Conservation (phyloP, 371 early-diverging fungal genomes). For the Mortierella sp. region DNA sequence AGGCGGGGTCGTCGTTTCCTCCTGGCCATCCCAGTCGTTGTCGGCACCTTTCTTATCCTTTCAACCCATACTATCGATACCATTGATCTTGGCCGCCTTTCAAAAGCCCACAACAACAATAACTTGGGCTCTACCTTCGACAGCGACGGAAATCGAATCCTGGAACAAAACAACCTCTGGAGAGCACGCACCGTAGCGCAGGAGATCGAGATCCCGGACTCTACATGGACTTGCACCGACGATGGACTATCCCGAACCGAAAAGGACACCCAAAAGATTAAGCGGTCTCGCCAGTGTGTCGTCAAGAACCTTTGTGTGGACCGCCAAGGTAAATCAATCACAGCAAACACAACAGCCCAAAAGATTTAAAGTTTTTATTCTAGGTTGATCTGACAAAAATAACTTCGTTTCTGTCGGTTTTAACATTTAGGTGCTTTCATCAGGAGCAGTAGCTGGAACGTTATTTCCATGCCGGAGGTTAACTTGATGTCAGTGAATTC, state of each 20-base stretch:
- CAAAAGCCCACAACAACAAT: background rate
- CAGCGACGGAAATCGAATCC: background rate
- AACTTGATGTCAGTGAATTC: conserved; percentile 61
- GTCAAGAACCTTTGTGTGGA: conserved; percentile 39
- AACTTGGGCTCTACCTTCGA: background rate
- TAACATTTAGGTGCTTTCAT: conserved; percentile 33
- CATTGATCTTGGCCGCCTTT: background rate
- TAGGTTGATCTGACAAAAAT: background rate
- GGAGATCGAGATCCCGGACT: conserved; percentile 24
- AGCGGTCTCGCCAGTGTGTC: conserved; percentile 34
- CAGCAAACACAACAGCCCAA: too few relatives aligned
- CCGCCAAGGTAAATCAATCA: conserved; percentile 25
- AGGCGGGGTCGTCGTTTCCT: background rate
- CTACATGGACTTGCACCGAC: conserved; percentile 44
- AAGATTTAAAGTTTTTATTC: too few relatives aligned
- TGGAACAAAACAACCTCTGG: conserved; percentile 8
- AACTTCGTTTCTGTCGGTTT: background rate
- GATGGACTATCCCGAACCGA: conserved; percentile 20
- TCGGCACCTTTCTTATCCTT: background rate
- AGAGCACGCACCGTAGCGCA: conserved; percentile 13
- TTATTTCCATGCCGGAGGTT: conserved; percentile 40
- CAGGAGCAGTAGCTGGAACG: conserved; percentile 4
- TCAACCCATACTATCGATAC: background rate
- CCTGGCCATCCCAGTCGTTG: background rate
- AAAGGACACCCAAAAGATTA: conserved; percentile 10